A percentile compares a stretch with the other conserved stretches of the same genome.
phyloP scores from a whole-genome alignment of 2,329 filamentous ascomycete species.

The Aotearoamyces nothofagi region DNA sequence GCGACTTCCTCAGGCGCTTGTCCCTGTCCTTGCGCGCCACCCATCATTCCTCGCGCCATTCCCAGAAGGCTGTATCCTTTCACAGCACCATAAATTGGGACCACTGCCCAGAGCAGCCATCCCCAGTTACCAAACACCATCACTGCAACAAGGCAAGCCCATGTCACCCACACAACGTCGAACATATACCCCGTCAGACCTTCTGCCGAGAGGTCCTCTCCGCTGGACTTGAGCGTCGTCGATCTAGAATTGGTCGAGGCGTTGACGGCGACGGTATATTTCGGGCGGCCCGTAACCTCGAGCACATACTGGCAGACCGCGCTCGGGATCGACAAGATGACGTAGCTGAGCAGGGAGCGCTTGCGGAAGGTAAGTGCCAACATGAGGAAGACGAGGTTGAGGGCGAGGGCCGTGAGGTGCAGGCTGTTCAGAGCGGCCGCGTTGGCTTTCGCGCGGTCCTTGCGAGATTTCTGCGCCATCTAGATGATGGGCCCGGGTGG shows the following conservation, averaged over 20 bases:
- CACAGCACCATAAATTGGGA: slow-evolving; percentile 17
- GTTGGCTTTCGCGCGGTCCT: slow-evolving; percentile 62
- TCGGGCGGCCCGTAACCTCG: slow-evolving; percentile 70
- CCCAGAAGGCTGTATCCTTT: slow-evolving; percentile 19
- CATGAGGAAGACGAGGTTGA: slow-evolving; percentile 64
- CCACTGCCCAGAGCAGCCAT: slow-evolving; percentile 42
- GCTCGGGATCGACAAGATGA: slow-evolving; percentile 57
- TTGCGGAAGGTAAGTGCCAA: slow-evolving; percentile 38
- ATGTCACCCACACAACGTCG: slow-evolving; percentile 91
- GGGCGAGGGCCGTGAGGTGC: slow-evolving; percentile 55
- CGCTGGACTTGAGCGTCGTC: slow-evolving; percentile 52
- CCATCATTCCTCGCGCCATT: slow-evolving; percentile 20
- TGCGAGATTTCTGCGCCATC: slow-evolving; percentile 21
- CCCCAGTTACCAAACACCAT: slow-evolving; percentile 69
- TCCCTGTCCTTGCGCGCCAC: slow-evolving; percentile 13
- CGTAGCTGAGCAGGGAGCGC: slow-evolving; percentile 53
- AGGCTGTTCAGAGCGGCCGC: slow-evolving; percentile 62
- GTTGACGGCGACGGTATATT: slow-evolving; percentile 45
- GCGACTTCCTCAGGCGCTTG: slow-evolving; percentile 14
- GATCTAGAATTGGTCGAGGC: too few relatives aligned
- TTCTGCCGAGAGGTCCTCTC: slow-evolving; percentile 75
- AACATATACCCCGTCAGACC: slow-evolving; percentile 98
- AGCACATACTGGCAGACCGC: slow-evolving; percentile 73
- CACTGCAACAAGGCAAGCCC: slow-evolving; percentile 59
- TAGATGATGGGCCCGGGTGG: too few relatives aligned